Base-by-base conservation (phyloP, 257 asterid species). In the Eustoma russellianum region DNA sequence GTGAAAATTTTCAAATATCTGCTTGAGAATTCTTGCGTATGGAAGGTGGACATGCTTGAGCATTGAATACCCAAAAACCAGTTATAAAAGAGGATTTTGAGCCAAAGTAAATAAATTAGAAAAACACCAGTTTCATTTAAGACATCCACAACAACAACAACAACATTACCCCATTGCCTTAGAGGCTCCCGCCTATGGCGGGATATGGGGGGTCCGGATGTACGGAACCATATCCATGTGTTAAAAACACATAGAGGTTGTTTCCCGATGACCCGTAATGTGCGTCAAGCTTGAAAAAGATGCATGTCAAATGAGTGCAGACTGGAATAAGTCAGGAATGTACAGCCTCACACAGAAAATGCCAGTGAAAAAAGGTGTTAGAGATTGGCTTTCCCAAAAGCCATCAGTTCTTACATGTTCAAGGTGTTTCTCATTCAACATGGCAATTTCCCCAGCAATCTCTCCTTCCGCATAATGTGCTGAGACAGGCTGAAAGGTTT, bases 401-500 rank as follows among this genome's bases (percentile, higher is more conserved):
- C 74, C 61, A 51, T 45, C 60, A 53, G 64, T 54, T 75, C 57
- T 56, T 77, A 88, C 97, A 93, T 75, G 78, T 70, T 83, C 85
- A 61, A 69, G 78, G 70, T 79, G 72, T 74, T 83, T 73, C 69
- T 77, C 79, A 51, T 74, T 77, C 72, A 86, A 63, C 55, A 56
- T 74, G 70, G 63, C 57, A 60, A 90, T 74, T 70, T 79, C 83
- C 53, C 72, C 70, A 35, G 70, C 66, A 54, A 86, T 69, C 57
- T 78, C 93, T 73, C 80, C 94, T 61, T 83, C 77, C 66, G 75
- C 82, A 61, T 64, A 51, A 78, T 77, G 87, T 61, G 72, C 63
- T 58, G 75, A 65, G 59, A 70, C 78, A 74, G 78, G 74, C 79
- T 74, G 66, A 52, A 33, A 17, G 41, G 40, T 33, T 14, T 40